Percentiles rank a stretch among this genome's conserved stretches.
Conservation (phyloP, 2,329 filamentous ascomycete species). For the Aphanocladium album region DNA sequence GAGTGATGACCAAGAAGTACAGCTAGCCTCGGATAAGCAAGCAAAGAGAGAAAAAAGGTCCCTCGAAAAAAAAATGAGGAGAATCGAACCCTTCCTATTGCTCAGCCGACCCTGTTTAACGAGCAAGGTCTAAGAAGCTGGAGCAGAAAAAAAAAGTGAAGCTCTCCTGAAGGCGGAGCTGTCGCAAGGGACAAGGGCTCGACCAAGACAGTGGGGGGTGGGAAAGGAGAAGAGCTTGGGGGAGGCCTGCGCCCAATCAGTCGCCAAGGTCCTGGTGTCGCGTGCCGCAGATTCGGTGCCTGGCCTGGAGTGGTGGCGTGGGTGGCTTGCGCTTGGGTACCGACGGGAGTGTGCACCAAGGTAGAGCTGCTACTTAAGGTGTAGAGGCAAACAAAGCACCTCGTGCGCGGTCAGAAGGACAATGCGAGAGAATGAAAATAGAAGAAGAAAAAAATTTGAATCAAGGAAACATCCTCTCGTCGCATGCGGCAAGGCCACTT, state of each 20-base stretch:
- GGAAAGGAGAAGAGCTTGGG: neutral
- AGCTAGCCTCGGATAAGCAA: too few species aligned
- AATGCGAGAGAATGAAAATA: too few species aligned
- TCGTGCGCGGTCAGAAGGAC: too few species aligned
- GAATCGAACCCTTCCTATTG: neutral
- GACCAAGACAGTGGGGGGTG: neutral
- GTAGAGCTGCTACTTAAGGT: too few species aligned
- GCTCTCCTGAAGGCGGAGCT: slow-evolving; percentile 4
- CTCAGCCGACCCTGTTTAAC: neutral
- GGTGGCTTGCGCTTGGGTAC: neutral
- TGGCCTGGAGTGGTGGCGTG: neutral
- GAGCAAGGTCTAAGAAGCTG: neutral
- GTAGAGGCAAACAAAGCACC: too few species aligned
- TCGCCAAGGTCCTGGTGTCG: neutral
- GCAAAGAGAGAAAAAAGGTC: neutral
- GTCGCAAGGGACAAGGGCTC: neutral
- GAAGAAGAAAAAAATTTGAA: too few species aligned
- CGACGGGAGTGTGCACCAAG: too few species aligned
- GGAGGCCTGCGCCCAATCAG: neutral
- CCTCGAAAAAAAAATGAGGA: neutral
- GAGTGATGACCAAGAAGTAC: neutral
- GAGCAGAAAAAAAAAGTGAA: neutral
- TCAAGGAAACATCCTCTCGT: too few species aligned
- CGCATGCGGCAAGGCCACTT: too few species aligned
- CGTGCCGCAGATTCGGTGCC: slow-evolving; percentile 1